Conservation (phyloP, 108 stramenopile genomes). For the Cylindrotheca fusiformis region DNA sequence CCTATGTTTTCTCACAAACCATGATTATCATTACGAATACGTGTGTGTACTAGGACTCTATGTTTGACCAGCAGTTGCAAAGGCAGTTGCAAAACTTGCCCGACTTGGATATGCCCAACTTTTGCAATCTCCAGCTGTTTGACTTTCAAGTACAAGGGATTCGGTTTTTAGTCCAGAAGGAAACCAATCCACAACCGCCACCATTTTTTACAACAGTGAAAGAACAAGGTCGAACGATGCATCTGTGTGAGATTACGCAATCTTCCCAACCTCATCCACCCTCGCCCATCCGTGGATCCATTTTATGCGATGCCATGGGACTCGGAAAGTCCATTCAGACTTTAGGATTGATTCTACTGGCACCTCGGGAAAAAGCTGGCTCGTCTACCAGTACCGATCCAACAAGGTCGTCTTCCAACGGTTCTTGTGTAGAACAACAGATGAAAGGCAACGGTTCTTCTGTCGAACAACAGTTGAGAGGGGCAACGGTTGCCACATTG, state of each 20-base stretch:
- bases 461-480: neutral
- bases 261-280: slow-evolving; percentile 18
- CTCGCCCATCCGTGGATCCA: slow-evolving; percentile 29
- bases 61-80: slow-evolving; percentile 59
- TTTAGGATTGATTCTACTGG: slow-evolving; percentile 46
- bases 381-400: neutral
- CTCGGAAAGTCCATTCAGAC: slow-evolving; percentile 60
- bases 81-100: slow-evolving; percentile 31
- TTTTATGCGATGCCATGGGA: slow-evolving; percentile 69
- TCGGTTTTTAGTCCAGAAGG: slow-evolving; percentile 54
- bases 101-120: neutral
- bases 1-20: too few relatives aligned
- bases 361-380: slow-evolving; percentile 37
- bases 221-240: slow-evolving; percentile 33
- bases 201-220: slow-evolving; percentile 46
- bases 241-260: slow-evolving; percentile 37
- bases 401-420: too few relatives aligned
- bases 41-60: slow-evolving; percentile 35
- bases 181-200: slow-evolving; percentile 32
- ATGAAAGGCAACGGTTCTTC: neutral
- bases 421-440: too few relatives aligned
- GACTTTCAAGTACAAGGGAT: slow-evolving; percentile 52
- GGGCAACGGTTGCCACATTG: neutral
- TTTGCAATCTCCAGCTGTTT: slow-evolving; percentile 27
- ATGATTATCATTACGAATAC: too few relatives aligned